Base-by-base conservation (phyloP, 768 basidiomycete genomes). In the Paxillus ammoniavirescens region DNA sequence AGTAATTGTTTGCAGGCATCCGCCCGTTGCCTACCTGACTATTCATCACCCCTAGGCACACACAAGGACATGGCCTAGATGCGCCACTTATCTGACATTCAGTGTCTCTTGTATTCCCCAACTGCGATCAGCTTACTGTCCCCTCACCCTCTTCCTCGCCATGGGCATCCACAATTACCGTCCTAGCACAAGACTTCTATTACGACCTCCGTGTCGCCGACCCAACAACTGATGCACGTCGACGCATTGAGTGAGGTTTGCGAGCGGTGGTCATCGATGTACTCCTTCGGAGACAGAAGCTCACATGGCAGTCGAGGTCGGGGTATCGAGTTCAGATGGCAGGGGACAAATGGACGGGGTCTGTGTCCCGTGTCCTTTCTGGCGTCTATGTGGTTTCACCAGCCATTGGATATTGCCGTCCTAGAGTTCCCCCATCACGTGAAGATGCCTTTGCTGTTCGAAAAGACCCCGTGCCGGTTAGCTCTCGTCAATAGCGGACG, bases 301-400 rank as follows among this genome's bases (percentile, higher is more conserved):
- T 3, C 87, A 91, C 54, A 68, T 60, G 12, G 77, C 88, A 0
- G 67, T 82, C 4, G 77, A 80, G 26, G 75, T 97, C 5, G 86
- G 90, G 8, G 76, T 85, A 0, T 73, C 96, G 42, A 91, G 84
- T 21, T 84, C 88, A 3, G 92, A 95, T 64, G 78, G 87, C 23
- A 77, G n/a, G 95, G 56, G 91, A 96, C 68, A 73, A 66, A 12
- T 97, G 95, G 95, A 79, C 88, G 72, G 80, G 65, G 92, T 93
- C 67, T 52, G 81, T 61, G n/a, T 41, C 23, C n/a, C 6, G 21
- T 15, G 17, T 17, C 8, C 23, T n/a, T 44, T 45, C 3, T 8
- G 23, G 23, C 6, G 35, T 21, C 18, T 18, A 2, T 21, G 21
- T 21, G 21, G 8, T 30, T 14, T 30, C 5, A 9, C 21, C 21